Evolutionary conservation across 1,139 yeast genomes (phyloP), one percentile per base, ranked within the genome.

Genomic region (Saccharomyces pastorianus): DNA sequence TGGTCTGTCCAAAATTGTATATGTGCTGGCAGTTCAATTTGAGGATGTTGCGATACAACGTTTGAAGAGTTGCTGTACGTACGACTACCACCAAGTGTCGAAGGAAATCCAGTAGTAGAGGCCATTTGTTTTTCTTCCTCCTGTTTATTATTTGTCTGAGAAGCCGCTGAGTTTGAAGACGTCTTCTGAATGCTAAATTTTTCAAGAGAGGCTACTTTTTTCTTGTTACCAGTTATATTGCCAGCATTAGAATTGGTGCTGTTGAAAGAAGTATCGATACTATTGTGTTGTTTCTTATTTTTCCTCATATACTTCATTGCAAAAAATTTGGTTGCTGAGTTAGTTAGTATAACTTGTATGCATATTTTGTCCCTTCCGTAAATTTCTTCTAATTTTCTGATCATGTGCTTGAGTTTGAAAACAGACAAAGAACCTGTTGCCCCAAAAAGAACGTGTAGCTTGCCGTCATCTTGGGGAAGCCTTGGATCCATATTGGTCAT

Each of bases 351-450:
- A 38, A 90, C 76, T 69, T 91, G 96, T 58, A 91, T 85, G 1
- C 88, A 79, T 1, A 88, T 81, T 61, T 81, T 83, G 55, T 87
- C 85, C 53, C 64, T 62, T 4, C 90, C 85, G 67, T 88, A 90
- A 34, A 89, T 84, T 58, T 88, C 95, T 61, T 84, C 86, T 55
- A 90, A 75, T 71, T 88, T 89, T 64, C 78, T 75, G 47, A 89
- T 85, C 59, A 90, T 88, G 50, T 80, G 74, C 61, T 87, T 84
- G 51, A 90, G 81, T 70, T 90, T 88, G 56, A 80, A 77, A 4
- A 90, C 85, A 4, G 95, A 85, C 51, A 88, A 76, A 0, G 96
- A 89, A 2, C 97, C 98, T 62, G 96, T 89, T 1, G 90, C 95
- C 2, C 96, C 97, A 56, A 91, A 76, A 55, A 91, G 75, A 23